Conservation (phyloP, 352 stramenopile genomes). For the Pythium brachiatum region DNA sequence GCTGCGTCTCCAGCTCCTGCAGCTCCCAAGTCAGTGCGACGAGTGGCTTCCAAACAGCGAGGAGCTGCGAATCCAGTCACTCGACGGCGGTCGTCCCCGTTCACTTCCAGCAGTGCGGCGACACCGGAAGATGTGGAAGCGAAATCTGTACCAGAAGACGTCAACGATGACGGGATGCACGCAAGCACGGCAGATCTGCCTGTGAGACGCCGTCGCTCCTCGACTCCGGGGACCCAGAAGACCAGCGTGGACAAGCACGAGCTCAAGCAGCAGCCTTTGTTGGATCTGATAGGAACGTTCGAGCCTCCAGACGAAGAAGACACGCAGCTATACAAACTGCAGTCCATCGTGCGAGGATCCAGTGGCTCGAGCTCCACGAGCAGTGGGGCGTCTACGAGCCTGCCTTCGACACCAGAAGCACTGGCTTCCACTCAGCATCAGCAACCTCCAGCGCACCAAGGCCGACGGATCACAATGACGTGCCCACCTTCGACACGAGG, state of each 20-base stretch:
- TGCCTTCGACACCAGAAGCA: slow-evolving; percentile 3
- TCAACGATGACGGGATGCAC: too few relatives aligned
- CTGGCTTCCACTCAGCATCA: not conserved
- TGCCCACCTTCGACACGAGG: not conserved
- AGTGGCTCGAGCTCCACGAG: not conserved
- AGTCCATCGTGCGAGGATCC: slow-evolving; percentile 16
- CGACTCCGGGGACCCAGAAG: not conserved
- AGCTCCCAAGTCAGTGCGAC: not conserved
- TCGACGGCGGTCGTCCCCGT: slow-evolving; percentile 25
- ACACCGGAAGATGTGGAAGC: not conserved
- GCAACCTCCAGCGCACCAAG: not conserved
- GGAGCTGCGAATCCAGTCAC: not conserved
- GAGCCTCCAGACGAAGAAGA: slow-evolving; percentile 25
- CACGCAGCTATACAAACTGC: slow-evolving; percentile 19
- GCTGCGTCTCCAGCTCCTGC: not conserved
- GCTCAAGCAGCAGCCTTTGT: slow-evolving; percentile 5
- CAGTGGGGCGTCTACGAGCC: not conserved
- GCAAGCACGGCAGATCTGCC: not conserved
- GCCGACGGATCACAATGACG: slow-evolving; percentile 1
- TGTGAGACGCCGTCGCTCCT: not conserved
- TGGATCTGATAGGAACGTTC: slow-evolving; percentile 14
- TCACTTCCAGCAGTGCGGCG: not conserved
- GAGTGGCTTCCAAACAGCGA: not conserved
- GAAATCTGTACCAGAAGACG: too few relatives aligned
- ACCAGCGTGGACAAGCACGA: not conserved